A percentile compares a stretch with the other conserved stretches of the same genome.
phyloP scores from a whole-genome alignment of 495 filamentous ascomycete genomes.

The Aspergillus funiculosus region DNA sequence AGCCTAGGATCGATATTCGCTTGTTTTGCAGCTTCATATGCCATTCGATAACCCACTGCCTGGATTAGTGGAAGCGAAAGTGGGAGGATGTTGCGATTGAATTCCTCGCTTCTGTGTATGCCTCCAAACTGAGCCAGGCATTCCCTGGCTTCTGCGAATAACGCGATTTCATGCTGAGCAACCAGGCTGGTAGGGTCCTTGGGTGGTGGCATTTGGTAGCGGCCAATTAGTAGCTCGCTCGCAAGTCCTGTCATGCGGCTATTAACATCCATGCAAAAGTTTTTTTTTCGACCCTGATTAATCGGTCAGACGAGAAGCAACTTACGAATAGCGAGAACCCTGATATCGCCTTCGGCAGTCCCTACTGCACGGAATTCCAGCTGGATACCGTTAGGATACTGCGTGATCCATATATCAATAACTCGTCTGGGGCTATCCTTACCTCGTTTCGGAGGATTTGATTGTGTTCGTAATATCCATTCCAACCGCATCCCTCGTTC shows the following conservation, averaged over 20 bases:
- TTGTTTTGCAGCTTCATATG: slow-evolving; percentile 23
- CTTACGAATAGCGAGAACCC: slow-evolving; percentile 23
- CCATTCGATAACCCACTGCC: slow-evolving; percentile 32
- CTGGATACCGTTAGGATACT: slow-evolving; percentile 1
- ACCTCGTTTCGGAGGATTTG: slow-evolving; percentile 26
- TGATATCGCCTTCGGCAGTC: slow-evolving; percentile 23
- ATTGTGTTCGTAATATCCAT: slow-evolving; percentile 21
- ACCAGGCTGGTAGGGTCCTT: slow-evolving; percentile 19
- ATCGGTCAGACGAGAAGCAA: slow-evolving; percentile 1
- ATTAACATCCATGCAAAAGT: background rate
- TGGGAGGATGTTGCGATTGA: slow-evolving; percentile 29
- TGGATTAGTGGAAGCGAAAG: slow-evolving; percentile 24
- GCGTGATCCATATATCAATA: background rate
- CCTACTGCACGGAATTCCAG: slow-evolving; percentile 16
- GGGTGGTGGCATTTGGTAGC: slow-evolving; percentile 28
- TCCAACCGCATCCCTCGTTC: slow-evolving; percentile 22
- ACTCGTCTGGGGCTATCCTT: background rate
- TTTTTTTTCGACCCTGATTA: too few species aligned
- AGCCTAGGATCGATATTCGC: slow-evolving; percentile 17
- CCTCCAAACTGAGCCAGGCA: slow-evolving; percentile 6
- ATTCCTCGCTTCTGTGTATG: slow-evolving; percentile 23
- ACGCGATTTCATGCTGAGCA: slow-evolving; percentile 27
- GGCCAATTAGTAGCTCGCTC: slow-evolving; percentile 33
- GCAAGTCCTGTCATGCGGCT: slow-evolving; percentile 23
- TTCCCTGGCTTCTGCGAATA: slow-evolving; percentile 25